Evolutionary conservation across 345 rosid genomes (phyloP).

Genomic region (Aquilaria yunnanensis): DNA sequence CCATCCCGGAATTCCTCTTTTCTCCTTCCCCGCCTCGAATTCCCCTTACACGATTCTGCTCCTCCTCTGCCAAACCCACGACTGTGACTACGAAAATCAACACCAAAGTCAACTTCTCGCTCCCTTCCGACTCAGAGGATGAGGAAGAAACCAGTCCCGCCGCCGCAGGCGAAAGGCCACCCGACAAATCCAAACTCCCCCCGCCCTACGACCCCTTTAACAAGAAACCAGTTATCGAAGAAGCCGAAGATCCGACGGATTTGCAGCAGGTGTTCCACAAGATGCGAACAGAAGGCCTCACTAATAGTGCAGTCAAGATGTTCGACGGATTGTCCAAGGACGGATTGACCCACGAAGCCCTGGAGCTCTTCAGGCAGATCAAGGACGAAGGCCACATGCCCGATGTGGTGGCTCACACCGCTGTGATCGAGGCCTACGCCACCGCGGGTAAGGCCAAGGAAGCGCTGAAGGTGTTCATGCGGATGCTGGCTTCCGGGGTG

Average conservation of each 20-base stretch:
- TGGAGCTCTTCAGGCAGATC: slow-evolving; percentile 61
- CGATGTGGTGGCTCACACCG: slow-evolving; percentile 67
- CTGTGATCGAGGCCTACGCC: slow-evolving; percentile 66
- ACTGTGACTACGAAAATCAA: slow-evolving; percentile 17
- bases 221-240: slow-evolving; percentile 38
- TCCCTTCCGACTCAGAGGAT: slow-evolving; percentile 36
- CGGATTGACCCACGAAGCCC: slow-evolving; percentile 69
- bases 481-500: slow-evolving; percentile 66
- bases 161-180: background rate
- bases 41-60: slow-evolving; percentile 3
- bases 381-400: slow-evolving; percentile 66
- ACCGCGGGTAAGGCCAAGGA: slow-evolving; percentile 64
- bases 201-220: slow-evolving; percentile 66
- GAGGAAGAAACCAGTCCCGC: slow-evolving; percentile 15
- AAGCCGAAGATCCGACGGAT: slow-evolving; percentile 57
- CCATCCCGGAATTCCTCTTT: no score
- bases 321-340: slow-evolving; percentile 79
- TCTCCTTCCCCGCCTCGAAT: background rate
- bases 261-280: slow-evolving; percentile 59
- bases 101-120: slow-evolving; percentile 67
- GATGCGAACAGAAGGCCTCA: slow-evolving; percentile 52
- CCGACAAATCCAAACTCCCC: slow-evolving; percentile 32
- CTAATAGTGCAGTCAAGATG: slow-evolving; percentile 64
- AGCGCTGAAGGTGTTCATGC: slow-evolving; percentile 47
- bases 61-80: slow-evolving; percentile 12